A percentile compares a stretch with the other conserved stretches of the same genome.
phyloP scores from a whole-genome alignment of 78 protist species.

The Thecamonas trahens region DNA sequence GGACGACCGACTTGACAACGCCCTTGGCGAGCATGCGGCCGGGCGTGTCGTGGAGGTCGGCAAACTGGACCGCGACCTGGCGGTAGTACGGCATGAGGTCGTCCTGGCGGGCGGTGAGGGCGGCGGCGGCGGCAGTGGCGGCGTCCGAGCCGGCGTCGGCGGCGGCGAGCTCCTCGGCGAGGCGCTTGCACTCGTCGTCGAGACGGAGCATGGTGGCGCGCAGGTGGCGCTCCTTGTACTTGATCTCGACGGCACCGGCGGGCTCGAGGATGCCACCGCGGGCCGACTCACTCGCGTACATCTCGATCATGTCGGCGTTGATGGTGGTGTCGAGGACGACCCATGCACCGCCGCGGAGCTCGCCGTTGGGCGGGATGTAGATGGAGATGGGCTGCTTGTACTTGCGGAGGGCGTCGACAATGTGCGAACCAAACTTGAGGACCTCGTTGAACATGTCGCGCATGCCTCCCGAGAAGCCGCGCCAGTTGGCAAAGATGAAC shows the following conservation, averaged over 20 bases:
- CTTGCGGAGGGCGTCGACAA: conserved; percentile 84
- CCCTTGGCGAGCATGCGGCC: conserved; percentile 91
- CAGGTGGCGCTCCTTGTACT: conserved; percentile 57
- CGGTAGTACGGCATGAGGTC: conserved; percentile 67
- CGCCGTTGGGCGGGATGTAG: conserved; percentile 89
- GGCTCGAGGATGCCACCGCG: conserved; percentile 95
- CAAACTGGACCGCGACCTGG: conserved; percentile 82
- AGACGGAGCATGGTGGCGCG: conserved; percentile 64
- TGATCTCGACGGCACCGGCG: conserved; percentile 77
- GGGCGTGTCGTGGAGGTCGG: conserved; percentile 93
- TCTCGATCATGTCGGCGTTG: conserved; percentile 84
- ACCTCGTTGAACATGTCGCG: conserved; percentile 96
- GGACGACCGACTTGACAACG: conserved; percentile 57
- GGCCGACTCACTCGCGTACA: conserved; percentile 77
- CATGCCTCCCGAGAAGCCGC: conserved; percentile 95
- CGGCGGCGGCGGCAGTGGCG: background rate
- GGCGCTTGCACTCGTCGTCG: conserved; percentile 31
- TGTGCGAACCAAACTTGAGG: conserved; percentile 92
- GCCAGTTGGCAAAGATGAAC: conserved; percentile 94
- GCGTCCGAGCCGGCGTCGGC: background rate
- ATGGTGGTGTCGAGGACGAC: conserved; percentile 92
- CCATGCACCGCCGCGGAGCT: conserved; percentile 97
- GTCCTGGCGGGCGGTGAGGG: conserved; percentile 34
- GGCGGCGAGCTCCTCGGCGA: conserved; percentile 17
- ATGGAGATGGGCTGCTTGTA: conserved; percentile 87